A percentile compares a stretch with the other conserved stretches of the same genome.
These are phyloP conservation scores for Coemansia sp. DNA, from an alignment of 192 early-diverging fungal genomes.

Conservation along the genomic window DNA sequence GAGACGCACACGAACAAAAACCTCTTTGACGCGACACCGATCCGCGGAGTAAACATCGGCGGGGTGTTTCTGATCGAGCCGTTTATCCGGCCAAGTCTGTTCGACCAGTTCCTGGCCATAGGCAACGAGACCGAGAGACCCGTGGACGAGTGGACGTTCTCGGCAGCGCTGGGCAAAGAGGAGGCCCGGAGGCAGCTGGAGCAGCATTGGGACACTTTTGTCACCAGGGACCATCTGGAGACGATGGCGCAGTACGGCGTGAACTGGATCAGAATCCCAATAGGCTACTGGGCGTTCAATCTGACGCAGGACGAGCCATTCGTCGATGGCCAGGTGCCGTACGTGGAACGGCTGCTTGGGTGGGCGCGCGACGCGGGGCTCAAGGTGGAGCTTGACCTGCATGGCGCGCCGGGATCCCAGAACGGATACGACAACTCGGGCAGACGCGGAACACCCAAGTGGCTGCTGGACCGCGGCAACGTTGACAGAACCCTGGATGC, in stretches of 20 bases:
- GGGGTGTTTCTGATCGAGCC: constrained; percentile 62
- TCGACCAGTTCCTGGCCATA: constrained; percentile 43
- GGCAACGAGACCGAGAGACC: constrained; percentile 30
- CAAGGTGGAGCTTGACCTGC: constrained; percentile 60
- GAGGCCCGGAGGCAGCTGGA: constrained; percentile 47
- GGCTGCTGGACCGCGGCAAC: constrained; percentile 47
- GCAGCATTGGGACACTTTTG: constrained; percentile 60
- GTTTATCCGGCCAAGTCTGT: constrained; percentile 57
- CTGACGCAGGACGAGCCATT: constrained; percentile 56
- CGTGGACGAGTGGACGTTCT: constrained; percentile 60
- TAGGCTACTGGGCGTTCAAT: constrained; percentile 64
- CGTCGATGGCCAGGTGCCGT: constrained; percentile 51
- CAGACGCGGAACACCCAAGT: constrained; percentile 50
- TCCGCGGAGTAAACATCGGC: constrained; percentile 61
- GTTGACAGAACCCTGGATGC: constrained; percentile 59
- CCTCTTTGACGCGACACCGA: constrained; percentile 16
- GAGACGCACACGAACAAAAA: background rate
- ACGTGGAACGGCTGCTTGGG: constrained; percentile 54
- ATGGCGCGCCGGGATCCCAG: constrained; percentile 62
- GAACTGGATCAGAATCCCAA: constrained; percentile 61
- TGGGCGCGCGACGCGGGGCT: constrained; percentile 57
- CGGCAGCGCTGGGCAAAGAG: constrained; percentile 35
- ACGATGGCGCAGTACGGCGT: constrained; percentile 46
- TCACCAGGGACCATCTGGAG: constrained; percentile 55
- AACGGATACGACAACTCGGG: constrained; percentile 64